Evolutionary conservation across 768 basidiomycete genomes (phyloP).

Genomic region (Mycena amicta): DNA sequence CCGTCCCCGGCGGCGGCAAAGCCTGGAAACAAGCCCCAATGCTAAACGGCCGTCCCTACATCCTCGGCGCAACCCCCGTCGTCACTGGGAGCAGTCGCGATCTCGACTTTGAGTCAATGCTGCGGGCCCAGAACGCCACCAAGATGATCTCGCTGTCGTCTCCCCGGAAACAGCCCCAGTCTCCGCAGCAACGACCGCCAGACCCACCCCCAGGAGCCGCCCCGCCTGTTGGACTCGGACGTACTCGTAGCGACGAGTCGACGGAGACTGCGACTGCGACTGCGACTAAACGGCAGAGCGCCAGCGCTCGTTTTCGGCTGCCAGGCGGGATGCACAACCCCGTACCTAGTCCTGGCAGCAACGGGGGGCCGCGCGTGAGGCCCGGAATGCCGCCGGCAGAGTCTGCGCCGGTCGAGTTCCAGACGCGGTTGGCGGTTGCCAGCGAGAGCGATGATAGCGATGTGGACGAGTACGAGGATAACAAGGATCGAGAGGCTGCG

Average conservation of each 20-base stretch:
- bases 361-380: conserved; percentile 29
- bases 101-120: conserved; percentile 75
- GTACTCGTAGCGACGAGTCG: conserved; percentile 3
- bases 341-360: conserved; percentile 54
- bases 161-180: not conserved
- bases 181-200: not conserved
- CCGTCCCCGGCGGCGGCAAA: conserved; percentile 40
- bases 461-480: conserved; percentile 39
- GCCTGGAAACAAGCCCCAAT: conserved; percentile 85
- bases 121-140: conserved; percentile 54
- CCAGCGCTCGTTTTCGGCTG: conserved; percentile 54
- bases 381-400: conserved; percentile 68
- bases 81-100: conserved; percentile 49
- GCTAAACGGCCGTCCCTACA: conserved; percentile 77
- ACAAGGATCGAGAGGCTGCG: conserved; percentile 43
- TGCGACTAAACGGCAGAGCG: conserved; percentile 3
- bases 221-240: not conserved
- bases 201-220: not conserved
- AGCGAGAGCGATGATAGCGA: conserved; percentile 46
- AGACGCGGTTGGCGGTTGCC: conserved; percentile 74
- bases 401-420: conserved; percentile 81
- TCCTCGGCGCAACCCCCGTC: conserved; percentile 54
- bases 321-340: conserved; percentile 48
- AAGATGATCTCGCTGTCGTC: conserved; percentile 44
- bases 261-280: not conserved